These are phyloP conservation scores for Carnegiea gigantea DNA, from an alignment of 179 eudicot genomes.

Conservation along the genomic window DNA sequence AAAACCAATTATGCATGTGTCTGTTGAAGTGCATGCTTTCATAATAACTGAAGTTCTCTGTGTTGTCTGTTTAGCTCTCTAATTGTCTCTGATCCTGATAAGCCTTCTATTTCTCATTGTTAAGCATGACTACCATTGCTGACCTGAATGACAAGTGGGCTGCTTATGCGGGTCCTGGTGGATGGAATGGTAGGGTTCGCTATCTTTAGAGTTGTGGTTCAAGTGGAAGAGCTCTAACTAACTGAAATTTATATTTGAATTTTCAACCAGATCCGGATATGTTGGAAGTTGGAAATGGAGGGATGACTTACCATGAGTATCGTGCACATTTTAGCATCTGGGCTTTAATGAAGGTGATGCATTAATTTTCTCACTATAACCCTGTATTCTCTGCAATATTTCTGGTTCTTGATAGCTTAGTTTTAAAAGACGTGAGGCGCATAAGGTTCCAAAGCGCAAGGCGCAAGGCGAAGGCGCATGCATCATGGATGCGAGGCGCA, in stretches of 20 bases:
- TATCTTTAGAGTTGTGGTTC: slow-evolving; percentile 10
- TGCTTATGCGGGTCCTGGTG: slow-evolving; percentile 95
- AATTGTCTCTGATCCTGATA: slow-evolving; percentile 8
- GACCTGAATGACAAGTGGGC: slow-evolving; percentile 98
- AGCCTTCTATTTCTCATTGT: slow-evolving; percentile 20
- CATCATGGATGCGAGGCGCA: no score
- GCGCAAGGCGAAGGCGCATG: no score
- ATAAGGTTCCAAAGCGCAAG: no score
- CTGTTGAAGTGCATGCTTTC: no score
- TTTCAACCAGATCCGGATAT: slow-evolving; percentile 84
- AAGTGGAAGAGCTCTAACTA: slow-evolving; percentile 18
- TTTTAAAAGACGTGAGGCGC: no score
- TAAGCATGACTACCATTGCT: slow-evolving; percentile 87
- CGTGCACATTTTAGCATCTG: slow-evolving; percentile 97
- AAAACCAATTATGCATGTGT: neutral
- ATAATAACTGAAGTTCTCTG: slow-evolving; percentile 2
- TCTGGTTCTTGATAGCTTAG: neutral
- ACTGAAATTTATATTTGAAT: slow-evolving; percentile 12
- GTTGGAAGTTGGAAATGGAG: slow-evolving; percentile 99
- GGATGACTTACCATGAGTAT: slow-evolving; percentile 86
- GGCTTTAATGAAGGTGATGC: slow-evolving; percentile 92
- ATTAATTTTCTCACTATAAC: neutral
- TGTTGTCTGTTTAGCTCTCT: neutral
- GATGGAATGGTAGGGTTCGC: slow-evolving; percentile 85
- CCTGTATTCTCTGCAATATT: neutral